A percentile compares a stretch with the other conserved stretches of the same genome.
phyloP scores from a whole-genome alignment of 441 rosid genomes.

The Pelargonium myrrhifolium region DNA sequence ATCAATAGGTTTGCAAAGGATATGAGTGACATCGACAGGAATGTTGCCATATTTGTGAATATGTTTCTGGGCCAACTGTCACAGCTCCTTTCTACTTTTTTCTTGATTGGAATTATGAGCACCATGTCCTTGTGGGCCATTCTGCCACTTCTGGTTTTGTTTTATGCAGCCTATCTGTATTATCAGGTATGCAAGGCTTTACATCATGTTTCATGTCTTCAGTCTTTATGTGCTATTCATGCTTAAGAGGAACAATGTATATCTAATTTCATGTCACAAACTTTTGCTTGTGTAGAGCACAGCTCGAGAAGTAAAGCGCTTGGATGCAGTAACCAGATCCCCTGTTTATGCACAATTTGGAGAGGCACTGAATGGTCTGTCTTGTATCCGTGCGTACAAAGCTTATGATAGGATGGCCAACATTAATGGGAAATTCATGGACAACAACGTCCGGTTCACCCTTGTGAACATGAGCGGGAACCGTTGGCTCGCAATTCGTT shows the following conservation, averaged over 20 bases:
- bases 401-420: constrained; percentile 84
- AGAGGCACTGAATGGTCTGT: constrained; percentile 80
- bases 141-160: constrained; percentile 86
- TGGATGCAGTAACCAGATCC: constrained; percentile 78
- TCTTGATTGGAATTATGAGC: constrained; percentile 90
- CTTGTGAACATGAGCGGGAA: constrained; percentile 65
- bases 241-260: too few species aligned
- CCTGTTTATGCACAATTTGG: constrained; percentile 95
- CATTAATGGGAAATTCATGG: constrained; percentile 79
- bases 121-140: constrained; percentile 98
- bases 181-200: constrained; percentile 58
- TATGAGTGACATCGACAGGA: constrained; percentile 86
- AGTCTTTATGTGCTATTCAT: too few species aligned
- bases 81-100: constrained; percentile 88
- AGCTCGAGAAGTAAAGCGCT: constrained; percentile 84
- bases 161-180: constrained; percentile 86
- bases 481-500: constrained; percentile 84
- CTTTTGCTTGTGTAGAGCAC: constrained; percentile 51
- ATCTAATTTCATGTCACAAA: constrained; percentile 12
- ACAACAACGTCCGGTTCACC: constrained; percentile 71
- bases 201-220: too few species aligned
- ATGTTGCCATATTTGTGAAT: constrained; percentile 65
- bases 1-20: constrained; percentile 98
- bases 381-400: constrained; percentile 82
- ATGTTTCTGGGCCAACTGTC: constrained; percentile 77